Conservation (phyloP, 371 early-diverging fungal genomes). For the Saksenaea oblongispora region DNA sequence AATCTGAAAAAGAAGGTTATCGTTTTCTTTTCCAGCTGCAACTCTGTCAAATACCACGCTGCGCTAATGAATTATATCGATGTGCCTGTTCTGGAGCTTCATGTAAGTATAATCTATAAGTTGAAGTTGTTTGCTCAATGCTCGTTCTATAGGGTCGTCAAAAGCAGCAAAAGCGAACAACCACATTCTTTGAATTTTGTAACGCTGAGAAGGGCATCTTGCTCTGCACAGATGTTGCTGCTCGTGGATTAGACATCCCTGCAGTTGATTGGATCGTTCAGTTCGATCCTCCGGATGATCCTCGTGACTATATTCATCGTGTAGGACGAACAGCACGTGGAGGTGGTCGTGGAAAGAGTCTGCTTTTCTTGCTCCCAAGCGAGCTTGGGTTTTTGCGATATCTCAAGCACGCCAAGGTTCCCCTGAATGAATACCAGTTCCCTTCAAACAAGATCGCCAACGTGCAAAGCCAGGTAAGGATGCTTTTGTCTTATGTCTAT, state of each 20-base stretch:
- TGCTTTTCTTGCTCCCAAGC: slow-evolving; percentile 93
- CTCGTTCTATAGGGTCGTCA: slow-evolving; percentile 67
- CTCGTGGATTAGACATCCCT: slow-evolving; percentile 98
- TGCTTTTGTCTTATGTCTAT: neutral
- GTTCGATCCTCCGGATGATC: slow-evolving; percentile 98
- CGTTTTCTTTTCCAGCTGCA: slow-evolving; percentile 96
- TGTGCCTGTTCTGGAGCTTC: slow-evolving; percentile 93
- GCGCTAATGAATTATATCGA: slow-evolving; percentile 63
- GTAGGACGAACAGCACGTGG: slow-evolving; percentile 97
- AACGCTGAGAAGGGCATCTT: slow-evolving; percentile 90
- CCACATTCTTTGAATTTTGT: slow-evolving; percentile 95
- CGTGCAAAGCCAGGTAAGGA: slow-evolving; percentile 75
- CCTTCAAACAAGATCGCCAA: slow-evolving; percentile 93
- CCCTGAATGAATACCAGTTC: slow-evolving; percentile 98
- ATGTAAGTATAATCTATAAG: slow-evolving; percentile 54
- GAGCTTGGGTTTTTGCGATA: slow-evolving; percentile 97
- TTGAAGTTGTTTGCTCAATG: neutral
- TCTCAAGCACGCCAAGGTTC: slow-evolving; percentile 96
- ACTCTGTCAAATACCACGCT: slow-evolving; percentile 93
- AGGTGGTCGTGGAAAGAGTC: slow-evolving; percentile 91
- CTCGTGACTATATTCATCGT: slow-evolving; percentile 97
- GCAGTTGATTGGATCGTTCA: slow-evolving; percentile 98
- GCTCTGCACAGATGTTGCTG: slow-evolving; percentile 98
- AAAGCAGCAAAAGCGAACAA: slow-evolving; percentile 95
- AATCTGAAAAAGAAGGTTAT: slow-evolving; percentile 91